A percentile compares a stretch with the other conserved stretches of the same genome.
These are phyloP conservation scores for Poa annua DNA, from an alignment of 176 grass and related monocot species.

Conservation along the genomic window DNA sequence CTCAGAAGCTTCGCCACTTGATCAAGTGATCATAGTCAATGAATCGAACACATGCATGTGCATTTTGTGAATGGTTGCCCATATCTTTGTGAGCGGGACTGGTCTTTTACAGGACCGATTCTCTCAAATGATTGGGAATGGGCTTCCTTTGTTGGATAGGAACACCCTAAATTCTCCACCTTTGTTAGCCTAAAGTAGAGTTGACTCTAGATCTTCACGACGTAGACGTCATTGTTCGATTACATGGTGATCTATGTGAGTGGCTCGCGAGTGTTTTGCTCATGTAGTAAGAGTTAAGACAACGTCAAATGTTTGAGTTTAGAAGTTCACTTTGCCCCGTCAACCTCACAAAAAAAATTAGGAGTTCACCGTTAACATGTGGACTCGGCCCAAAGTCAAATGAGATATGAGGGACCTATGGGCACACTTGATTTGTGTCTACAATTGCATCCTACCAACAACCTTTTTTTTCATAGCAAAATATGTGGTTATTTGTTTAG, in stretches of 20 bases:
- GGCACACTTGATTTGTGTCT: too few species aligned
- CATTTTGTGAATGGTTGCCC: background rate
- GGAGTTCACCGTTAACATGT: background rate
- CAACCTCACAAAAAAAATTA: too few species aligned
- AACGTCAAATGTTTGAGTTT: background rate
- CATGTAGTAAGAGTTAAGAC: background rate
- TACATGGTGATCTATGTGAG: background rate
- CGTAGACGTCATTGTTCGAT: background rate
- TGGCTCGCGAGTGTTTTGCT: background rate
- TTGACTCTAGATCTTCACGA: conserved; percentile 9
- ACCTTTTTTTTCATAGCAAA: too few species aligned
- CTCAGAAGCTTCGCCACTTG: background rate
- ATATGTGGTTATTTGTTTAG: too few species aligned
- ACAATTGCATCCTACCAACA: too few species aligned
- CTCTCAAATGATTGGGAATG: conserved; percentile 14
- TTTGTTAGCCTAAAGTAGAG: background rate
- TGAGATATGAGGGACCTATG: background rate
- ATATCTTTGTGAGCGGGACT: background rate
- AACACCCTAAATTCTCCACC: background rate
- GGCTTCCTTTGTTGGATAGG: background rate
- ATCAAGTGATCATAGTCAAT: background rate
- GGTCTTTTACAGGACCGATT: background rate
- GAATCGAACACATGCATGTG: background rate
- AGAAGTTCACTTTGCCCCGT: too few species aligned
- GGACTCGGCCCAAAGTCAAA: background rate